A percentile compares a stretch with the other conserved stretches of the same genome.
Evolutionary conservation across 345 rosid species (phyloP).

Genomic region (Murraya paniculata): DNA sequence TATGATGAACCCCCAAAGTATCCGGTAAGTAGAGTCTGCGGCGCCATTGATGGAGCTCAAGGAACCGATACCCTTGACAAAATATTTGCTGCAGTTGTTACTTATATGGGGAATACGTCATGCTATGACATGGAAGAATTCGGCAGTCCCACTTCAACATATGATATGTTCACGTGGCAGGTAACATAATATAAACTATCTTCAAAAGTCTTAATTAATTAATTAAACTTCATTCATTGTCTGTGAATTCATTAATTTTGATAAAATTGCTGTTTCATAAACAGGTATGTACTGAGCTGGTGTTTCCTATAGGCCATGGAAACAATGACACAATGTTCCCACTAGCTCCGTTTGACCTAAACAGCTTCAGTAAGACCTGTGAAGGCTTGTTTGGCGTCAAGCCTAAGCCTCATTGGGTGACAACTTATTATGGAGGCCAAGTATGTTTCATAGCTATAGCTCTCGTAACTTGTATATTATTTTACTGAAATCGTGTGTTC

Average conservation of each 20-base stretch:
- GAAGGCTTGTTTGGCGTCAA: conserved; percentile 44
- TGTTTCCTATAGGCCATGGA: conserved; percentile 55
- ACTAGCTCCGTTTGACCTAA: conserved; percentile 43
- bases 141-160: background rate
- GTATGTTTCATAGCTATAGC: conserved; percentile 18
- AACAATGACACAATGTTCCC: conserved; percentile 54
- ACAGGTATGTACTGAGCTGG: conserved; percentile 68
- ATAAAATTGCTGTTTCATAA: background rate
- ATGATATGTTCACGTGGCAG: background rate
- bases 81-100: conserved; percentile 24
- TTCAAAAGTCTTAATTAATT: too few species aligned
- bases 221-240: background rate
- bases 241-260: background rate
- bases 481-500: background rate
- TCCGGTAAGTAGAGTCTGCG: conserved; percentile 34
- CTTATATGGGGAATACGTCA: background rate
- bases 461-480: too few species aligned
- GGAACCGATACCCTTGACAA: conserved; percentile 26
- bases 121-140: background rate
- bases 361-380: conserved; percentile 34
- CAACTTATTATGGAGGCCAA: conserved; percentile 56
- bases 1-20: conserved; percentile 32
- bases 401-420: conserved; percentile 72
- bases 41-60: conserved; percentile 28
- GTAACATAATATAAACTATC: background rate